Conservation (phyloP, 345 rosid species). For the Arabis hirsuta region DNA sequence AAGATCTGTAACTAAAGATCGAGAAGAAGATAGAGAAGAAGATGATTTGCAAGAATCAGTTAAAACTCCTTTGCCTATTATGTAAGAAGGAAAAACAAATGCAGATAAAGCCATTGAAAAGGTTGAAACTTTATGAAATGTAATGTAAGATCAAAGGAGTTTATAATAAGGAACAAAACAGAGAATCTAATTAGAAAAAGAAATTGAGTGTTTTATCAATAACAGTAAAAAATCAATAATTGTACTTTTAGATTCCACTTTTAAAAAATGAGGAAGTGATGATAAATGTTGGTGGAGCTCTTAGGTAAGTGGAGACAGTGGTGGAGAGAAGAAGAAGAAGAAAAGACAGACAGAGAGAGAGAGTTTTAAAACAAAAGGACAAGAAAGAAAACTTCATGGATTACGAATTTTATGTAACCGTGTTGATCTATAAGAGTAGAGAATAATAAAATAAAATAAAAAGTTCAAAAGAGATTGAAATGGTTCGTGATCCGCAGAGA, state of each 20-base stretch:
- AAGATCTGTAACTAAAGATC: conserved; percentile 56
- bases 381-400: conserved; percentile 30
- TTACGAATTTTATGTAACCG: conserved; percentile 27
- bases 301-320: conserved; percentile 22
- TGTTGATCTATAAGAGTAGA: conserved; percentile 10
- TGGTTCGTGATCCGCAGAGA: conserved; percentile 42
- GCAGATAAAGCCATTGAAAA: conserved; percentile 68
- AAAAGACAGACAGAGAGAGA: neutral
- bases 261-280: conserved; percentile 7
- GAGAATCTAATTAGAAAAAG: conserved; percentile 8
- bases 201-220: conserved; percentile 31
- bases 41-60: conserved; percentile 50
- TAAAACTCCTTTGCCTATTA: conserved; percentile 41
- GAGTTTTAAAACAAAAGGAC: conserved; percentile 24
- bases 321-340: conserved; percentile 33
- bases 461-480: conserved; percentile 18
- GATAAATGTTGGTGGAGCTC: conserved; percentile 4
- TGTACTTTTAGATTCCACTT: conserved; percentile 37
- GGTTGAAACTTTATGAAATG: conserved; percentile 15
- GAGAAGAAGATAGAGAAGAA: conserved; percentile 49
- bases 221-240: conserved; percentile 37
- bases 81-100: conserved; percentile 65
- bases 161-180: conserved; percentile 10
- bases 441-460: neutral
- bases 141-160: conserved; percentile 11